Conservation (phyloP, 495 filamentous ascomycete genomes). For the Aspergillus taichungensis region DNA sequence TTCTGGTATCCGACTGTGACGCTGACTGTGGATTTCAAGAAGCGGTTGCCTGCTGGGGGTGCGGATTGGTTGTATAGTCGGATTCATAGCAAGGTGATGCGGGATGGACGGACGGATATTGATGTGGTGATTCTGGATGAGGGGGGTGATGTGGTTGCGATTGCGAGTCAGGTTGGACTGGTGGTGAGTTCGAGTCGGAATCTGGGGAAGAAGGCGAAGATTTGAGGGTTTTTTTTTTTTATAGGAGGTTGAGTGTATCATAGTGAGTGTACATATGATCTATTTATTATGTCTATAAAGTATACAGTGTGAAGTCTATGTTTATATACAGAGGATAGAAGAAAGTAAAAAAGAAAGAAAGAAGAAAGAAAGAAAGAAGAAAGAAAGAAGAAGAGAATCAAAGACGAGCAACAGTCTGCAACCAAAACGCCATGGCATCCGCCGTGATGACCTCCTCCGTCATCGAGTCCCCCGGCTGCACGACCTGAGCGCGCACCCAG, state of each 20-base stretch:
- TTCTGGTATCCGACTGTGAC: slow-evolving; percentile 77
- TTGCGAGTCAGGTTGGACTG: slow-evolving; percentile 55
- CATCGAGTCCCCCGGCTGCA: slow-evolving; percentile 28
- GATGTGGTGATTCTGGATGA: slow-evolving; percentile 54
- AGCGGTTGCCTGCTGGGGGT: slow-evolving; percentile 46
- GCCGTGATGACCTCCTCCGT: slow-evolving; percentile 22
- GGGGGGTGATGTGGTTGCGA: slow-evolving; percentile 47
- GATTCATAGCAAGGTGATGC: slow-evolving; percentile 46
- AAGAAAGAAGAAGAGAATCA: background rate
- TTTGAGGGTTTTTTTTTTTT: slow-evolving; percentile 17
- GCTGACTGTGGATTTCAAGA: slow-evolving; percentile 61
- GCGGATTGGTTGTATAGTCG: slow-evolving; percentile 59
- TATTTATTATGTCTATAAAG: no score
- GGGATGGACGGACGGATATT: slow-evolving; percentile 56
- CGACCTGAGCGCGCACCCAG: slow-evolving; percentile 32
- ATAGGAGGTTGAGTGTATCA: slow-evolving; percentile 2
- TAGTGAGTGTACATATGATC: slow-evolving; percentile 5
- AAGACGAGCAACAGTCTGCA: slow-evolving; percentile 19
- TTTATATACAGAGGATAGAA: background rate
- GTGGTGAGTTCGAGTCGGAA: slow-evolving; percentile 49
- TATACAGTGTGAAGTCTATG: background rate
- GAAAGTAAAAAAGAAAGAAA: background rate
- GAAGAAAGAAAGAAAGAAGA: background rate
- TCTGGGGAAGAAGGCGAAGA: slow-evolving; percentile 28
- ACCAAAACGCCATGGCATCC: slow-evolving; percentile 38